Evolutionary conservation across 371 early-diverging fungal species (phyloP).

Genomic region (Parasitella parasitica): DNA sequence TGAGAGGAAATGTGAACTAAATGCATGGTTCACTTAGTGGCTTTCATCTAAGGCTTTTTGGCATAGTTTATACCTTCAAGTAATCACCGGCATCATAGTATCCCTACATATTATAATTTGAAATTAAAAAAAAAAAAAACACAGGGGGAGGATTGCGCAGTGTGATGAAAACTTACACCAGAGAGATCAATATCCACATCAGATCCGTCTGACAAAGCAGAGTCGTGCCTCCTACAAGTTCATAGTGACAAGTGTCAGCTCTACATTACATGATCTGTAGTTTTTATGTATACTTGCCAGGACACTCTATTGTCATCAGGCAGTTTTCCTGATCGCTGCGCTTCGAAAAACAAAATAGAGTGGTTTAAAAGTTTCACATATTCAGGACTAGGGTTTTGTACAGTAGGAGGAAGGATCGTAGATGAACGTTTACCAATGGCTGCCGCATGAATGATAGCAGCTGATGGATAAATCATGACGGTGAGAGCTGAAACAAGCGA

Average conservation of each 20-base stretch:
- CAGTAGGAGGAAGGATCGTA: not conserved
- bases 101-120: slow-evolving; percentile 13
- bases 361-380: slow-evolving; percentile 33
- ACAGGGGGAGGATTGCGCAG: not conserved
- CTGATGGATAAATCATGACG: not conserved
- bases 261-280: not conserved
- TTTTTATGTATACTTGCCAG: slow-evolving; percentile 28
- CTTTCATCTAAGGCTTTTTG: too few species aligned
- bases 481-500: not conserved
- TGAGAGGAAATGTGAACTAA: slow-evolving; percentile 60
- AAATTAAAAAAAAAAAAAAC: not conserved
- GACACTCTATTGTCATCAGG: slow-evolving; percentile 45
- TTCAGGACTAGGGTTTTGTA: slow-evolving; percentile 7
- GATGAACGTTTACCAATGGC: not conserved
- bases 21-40: too few species aligned
- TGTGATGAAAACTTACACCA: slow-evolving; percentile 23
- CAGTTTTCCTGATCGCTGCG: slow-evolving; percentile 54
- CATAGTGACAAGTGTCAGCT: not conserved
- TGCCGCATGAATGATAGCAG: not conserved
- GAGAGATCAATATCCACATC: slow-evolving; percentile 45
- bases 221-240: slow-evolving; percentile 49
- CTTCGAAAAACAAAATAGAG: slow-evolving; percentile 56
- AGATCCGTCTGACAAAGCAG: slow-evolving; percentile 49
- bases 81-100: slow-evolving; percentile 44
- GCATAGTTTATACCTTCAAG: slow-evolving; percentile 16